A percentile compares a stretch with the other conserved stretches of the same genome.
Evolutionary conservation across 345 rosid species (phyloP).

Genomic region (Pistacia integerrima): DNA sequence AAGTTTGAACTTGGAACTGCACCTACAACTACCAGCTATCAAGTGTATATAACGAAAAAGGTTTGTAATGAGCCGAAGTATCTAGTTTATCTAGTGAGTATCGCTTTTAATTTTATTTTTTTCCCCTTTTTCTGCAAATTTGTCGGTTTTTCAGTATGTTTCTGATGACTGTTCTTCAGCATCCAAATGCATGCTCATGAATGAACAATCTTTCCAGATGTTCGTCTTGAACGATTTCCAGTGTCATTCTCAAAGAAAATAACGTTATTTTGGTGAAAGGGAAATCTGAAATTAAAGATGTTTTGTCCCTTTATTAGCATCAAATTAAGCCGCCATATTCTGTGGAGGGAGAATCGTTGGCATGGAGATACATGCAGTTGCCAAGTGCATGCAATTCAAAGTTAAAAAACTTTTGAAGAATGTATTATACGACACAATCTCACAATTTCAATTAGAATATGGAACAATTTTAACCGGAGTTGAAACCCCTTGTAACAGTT

Average conservation of each 20-base stretch:
- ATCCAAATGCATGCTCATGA: not conserved
- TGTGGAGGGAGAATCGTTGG: not conserved
- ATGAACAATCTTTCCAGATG: not conserved
- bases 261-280: too few species aligned
- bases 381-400: too few species aligned
- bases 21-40: not conserved
- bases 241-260: not conserved
- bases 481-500: too few species aligned
- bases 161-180: not conserved
- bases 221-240: not conserved
- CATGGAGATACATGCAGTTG: too few species aligned
- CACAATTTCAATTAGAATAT: too few species aligned
- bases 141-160: not conserved
- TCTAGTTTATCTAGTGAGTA: not conserved
- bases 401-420: too few species aligned
- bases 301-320: not conserved
- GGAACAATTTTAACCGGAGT: too few species aligned
- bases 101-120: not conserved
- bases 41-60: slow-evolving; percentile 15
- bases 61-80: not conserved
- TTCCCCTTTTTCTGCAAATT: not conserved
- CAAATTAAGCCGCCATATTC: not conserved
- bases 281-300: not conserved
- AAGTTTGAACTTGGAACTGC: not conserved
- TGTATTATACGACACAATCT: too few species aligned